Evolutionary conservation across 2,329 filamentous ascomycete genomes (phyloP).

Genomic region (Cladosporium phlei): DNA sequence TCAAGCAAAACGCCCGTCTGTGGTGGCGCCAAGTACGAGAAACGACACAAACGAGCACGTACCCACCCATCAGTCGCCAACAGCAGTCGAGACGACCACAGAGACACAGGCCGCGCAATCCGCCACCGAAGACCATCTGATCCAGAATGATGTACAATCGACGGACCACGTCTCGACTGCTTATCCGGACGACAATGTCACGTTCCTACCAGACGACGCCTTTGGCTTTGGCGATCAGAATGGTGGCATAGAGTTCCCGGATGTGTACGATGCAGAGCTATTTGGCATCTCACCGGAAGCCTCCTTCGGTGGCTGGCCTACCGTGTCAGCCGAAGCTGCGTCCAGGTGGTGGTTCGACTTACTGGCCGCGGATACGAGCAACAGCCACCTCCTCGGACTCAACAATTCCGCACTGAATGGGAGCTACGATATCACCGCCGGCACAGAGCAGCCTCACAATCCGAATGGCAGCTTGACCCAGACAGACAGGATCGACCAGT

Average conservation of each 20-base stretch:
- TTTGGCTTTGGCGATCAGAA: neutral
- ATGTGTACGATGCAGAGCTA: slow-evolving; percentile 1
- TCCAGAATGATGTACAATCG: too few species aligned
- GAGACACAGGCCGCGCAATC: too few species aligned
- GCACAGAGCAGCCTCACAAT: neutral
- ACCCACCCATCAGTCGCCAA: too few species aligned
- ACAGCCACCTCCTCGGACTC: slow-evolving; percentile 20
- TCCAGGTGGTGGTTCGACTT: slow-evolving; percentile 44
- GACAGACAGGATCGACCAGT: neutral
- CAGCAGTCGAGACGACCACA: too few species aligned
- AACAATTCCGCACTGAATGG: neutral
- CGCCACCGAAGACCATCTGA: too few species aligned
- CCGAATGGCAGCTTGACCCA: neutral
- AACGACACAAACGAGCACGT: too few species aligned
- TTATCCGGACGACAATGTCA: slow-evolving; percentile 6
- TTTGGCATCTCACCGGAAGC: slow-evolving; percentile 17
- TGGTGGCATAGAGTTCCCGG: neutral
- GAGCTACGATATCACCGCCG: neutral
- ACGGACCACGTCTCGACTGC: too few species aligned
- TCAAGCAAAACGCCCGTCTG: too few species aligned
- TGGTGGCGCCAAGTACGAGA: too few species aligned
- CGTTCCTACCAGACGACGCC: neutral
- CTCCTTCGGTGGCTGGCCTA: slow-evolving; percentile 23
- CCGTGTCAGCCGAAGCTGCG: slow-evolving; percentile 37
- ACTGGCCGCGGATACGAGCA: slow-evolving; percentile 37